phyloP scores from a whole-genome alignment of 176 grass and related monocot species.

The Elymus sibiricus region DNA sequence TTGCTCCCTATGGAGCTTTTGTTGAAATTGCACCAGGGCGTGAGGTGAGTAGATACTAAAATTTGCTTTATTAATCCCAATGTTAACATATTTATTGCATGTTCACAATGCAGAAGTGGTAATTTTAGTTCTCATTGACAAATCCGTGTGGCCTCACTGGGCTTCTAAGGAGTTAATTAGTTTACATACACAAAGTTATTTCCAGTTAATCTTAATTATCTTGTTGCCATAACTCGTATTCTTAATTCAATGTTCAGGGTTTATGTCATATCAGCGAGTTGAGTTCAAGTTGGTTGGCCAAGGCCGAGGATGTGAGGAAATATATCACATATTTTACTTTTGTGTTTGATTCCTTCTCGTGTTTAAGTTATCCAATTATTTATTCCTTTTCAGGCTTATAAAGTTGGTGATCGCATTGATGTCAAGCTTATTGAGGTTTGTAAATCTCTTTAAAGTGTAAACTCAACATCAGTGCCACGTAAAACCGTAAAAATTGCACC shows the following conservation, averaged over 20 bases:
- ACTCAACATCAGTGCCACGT: neutral
- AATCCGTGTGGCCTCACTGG: neutral
- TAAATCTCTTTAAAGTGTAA: conserved; percentile 27
- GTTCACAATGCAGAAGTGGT: conserved; percentile 3
- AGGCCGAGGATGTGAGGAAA: conserved; percentile 92
- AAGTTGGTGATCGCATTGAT: conserved; percentile 88
- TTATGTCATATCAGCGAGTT: conserved; percentile 97
- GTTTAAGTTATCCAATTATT: conserved; percentile 4
- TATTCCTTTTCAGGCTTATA: conserved; percentile 58
- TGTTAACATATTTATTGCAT: conserved; percentile 16
- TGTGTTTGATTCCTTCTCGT: conserved; percentile 6
- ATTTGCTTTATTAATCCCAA: conserved; percentile 6
- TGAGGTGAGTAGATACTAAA: conserved; percentile 50
- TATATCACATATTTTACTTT: conserved; percentile 13
- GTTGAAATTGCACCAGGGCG: conserved; percentile 97
- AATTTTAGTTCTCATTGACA: neutral
- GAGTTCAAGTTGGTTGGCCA: conserved; percentile 79
- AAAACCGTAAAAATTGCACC: neutral
- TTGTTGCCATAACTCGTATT: neutral
- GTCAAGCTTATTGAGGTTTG: conserved; percentile 96
- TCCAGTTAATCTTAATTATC: conserved; percentile 10
- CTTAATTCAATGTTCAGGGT: conserved; percentile 52
- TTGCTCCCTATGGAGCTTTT: conserved; percentile 88
- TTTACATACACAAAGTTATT: conserved; percentile 23
- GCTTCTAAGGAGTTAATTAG: conserved; percentile 1